Conservation (phyloP, 495 filamentous ascomycete genomes). For the Daldinia loculata region DNA sequence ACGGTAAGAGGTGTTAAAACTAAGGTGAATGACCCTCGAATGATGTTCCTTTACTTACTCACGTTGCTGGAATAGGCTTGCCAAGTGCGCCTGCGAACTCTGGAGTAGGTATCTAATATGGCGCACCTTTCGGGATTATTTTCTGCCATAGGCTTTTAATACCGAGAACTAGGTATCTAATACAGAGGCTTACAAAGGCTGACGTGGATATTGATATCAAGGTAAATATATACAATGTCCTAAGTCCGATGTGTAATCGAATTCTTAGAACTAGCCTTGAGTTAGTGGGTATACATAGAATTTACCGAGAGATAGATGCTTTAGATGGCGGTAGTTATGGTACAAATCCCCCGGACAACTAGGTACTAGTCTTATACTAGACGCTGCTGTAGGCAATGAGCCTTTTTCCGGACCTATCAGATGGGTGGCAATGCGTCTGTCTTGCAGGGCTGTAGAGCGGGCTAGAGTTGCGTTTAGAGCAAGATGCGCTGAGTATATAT, state of each 20-base stretch:
- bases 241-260: constrained; percentile 24
- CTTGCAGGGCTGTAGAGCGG: neutral
- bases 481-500: constrained; percentile 18
- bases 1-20: constrained; percentile 6
- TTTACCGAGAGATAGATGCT: neutral
- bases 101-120: constrained; percentile 12
- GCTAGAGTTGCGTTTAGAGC: constrained; percentile 13
- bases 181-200: constrained; percentile 24
- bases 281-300: neutral
- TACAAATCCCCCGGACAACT: neutral
- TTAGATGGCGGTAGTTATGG: constrained; percentile 11
- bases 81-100: constrained; percentile 7
- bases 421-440: neutral
- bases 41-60: constrained; percentile 30
- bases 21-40: constrained; percentile 26
- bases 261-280: neutral
- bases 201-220: neutral
- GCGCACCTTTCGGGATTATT: constrained; percentile 28
- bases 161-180: constrained; percentile 5
- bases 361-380: constrained; percentile 1
- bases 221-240: constrained; percentile 6
- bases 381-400: constrained; percentile 7
- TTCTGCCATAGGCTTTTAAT: constrained; percentile 7
- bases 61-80: constrained; percentile 33
- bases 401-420: constrained; percentile 36